phyloP scores from a whole-genome alignment of 257 asterid genomes.

The Nicotiana attenuata region DNA sequence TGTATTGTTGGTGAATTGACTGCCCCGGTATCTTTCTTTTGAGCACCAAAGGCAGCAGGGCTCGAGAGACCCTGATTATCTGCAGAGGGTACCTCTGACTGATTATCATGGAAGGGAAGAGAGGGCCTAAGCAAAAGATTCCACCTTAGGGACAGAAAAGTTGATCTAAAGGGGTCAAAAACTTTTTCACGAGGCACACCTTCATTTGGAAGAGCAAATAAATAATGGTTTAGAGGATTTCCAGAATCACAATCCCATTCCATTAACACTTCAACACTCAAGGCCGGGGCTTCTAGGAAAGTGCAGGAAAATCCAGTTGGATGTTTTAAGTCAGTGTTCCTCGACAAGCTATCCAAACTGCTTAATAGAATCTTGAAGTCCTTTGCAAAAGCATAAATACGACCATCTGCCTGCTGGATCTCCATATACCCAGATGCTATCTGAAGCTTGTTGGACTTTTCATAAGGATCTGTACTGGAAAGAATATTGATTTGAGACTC shows the following conservation, averaged over 20 bases:
- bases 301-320: constrained; percentile 55
- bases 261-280: constrained; percentile 81
- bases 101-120: constrained; percentile 35
- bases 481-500: constrained; percentile 80
- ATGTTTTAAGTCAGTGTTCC: constrained; percentile 56
- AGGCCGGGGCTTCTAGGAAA: constrained; percentile 72
- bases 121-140: constrained; percentile 77
- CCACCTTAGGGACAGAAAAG: constrained; percentile 83
- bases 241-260: constrained; percentile 99
- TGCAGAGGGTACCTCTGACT: constrained; percentile 34
- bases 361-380: constrained; percentile 84
- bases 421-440: constrained; percentile 68
- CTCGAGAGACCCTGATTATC: constrained; percentile 39
- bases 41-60: constrained; percentile 37
- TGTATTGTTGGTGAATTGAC: constrained; percentile 62
- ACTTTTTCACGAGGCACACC: constrained; percentile 70
- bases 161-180: constrained; percentile 95
- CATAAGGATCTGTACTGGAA: constrained; percentile 95
- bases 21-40: constrained; percentile 35
- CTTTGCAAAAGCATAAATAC: constrained; percentile 60
- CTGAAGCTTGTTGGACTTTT: constrained; percentile 66
- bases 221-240: constrained; percentile 86
- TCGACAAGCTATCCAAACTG: constrained; percentile 79
- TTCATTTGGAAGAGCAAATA: constrained; percentile 89
- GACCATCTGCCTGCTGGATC: constrained; percentile 92